Conservation (phyloP, 495 filamentous ascomycete genomes). For the Barbatosphaeria neglecta region DNA sequence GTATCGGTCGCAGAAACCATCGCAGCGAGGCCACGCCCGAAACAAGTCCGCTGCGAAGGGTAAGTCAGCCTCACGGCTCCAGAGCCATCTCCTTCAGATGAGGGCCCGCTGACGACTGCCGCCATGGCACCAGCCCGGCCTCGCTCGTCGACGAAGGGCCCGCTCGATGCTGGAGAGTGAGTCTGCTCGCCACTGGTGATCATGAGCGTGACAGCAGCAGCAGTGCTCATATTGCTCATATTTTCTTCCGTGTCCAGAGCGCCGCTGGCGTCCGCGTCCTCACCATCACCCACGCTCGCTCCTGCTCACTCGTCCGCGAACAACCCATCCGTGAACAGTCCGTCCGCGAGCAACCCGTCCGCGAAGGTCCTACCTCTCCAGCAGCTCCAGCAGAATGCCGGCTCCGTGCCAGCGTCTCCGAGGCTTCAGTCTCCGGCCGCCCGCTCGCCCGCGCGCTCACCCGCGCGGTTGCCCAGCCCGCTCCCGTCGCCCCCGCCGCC, state of each 20-base stretch:
- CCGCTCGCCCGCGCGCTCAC: constrained; percentile 6
- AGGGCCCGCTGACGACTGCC: neutral
- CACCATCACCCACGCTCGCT: too few relatives aligned
- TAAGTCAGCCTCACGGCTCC: constrained; percentile 7
- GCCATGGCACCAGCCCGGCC: constrained; percentile 32
- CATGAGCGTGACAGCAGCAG: neutral
- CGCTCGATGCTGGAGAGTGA: constrained; percentile 44
- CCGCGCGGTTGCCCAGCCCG: neutral
- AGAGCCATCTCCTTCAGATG: neutral
- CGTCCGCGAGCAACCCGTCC: constrained; percentile 5
- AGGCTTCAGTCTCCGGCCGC: constrained; percentile 13
- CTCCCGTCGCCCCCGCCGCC: constrained; percentile 15
- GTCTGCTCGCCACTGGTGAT: constrained; percentile 7
- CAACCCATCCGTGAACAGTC: too few relatives aligned
- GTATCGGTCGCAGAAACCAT: constrained; percentile 16
- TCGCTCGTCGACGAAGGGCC: constrained; percentile 43
- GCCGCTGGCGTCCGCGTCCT: too few relatives aligned
- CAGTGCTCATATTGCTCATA: neutral
- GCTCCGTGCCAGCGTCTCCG: constrained; percentile 8
- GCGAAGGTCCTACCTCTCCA: constrained; percentile 4
- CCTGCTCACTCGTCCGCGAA: too few relatives aligned
- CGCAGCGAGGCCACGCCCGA: constrained; percentile 21
- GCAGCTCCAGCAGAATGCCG: constrained; percentile 9
- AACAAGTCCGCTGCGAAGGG: constrained; percentile 29
- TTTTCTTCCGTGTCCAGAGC: constrained; percentile 2